Base-by-base conservation (phyloP, 805 yeast species). In the Myxozyma neotropica region DNA sequence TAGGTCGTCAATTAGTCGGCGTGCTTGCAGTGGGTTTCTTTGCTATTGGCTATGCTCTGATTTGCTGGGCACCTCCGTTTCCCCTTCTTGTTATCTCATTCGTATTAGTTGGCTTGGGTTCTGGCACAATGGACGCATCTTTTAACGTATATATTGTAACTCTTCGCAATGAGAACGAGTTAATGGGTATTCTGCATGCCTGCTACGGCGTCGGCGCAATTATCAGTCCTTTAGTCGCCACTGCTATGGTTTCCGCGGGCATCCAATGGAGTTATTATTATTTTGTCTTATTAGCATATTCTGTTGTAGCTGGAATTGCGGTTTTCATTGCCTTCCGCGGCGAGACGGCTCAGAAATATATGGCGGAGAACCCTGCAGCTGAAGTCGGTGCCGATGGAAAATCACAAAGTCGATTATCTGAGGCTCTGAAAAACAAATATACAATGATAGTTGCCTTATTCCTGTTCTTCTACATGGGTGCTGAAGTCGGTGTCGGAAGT, bases 181-280 rank as follows among this genome's bases (percentile, higher is more conserved):
- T 82, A 57, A 77, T 87, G 73, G 88, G 92, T 0, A 72, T 78
- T 24, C 74, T 81, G 60, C 94, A 88, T 73, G 92, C 89, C 0
- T 69, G 77, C n/a, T 88, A 87, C 71, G 95, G 95, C 0, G 67
- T 83, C 1, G 91, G 92, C 2, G 89, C 90, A 0, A 83, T 87
- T 48, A 64, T 84, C 1, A 80, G 89, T 1, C 92, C 95, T 1
- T 79, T 88, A n/a, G 69, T 84, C 27, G 85, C 87, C 2, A 82
- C 89, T 0, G 73, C 79, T 0, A 76, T 85, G 79, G 77, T 81
- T n/a, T 74, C 78, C 48, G 66, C 70, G 0, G 84, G 83, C 2
- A 69, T 78, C n/a, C 66, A 67, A 56, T 86, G 89, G 89, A 76
- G 81, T 69, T 77, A 69, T 59, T 82, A 75, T 70, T 85, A 77